Evolutionary conservation across 2,329 filamentous ascomycete genomes (phyloP), one percentile per base, ranked within the genome.

Genomic region (Rasamsonia emersonii): DNA sequence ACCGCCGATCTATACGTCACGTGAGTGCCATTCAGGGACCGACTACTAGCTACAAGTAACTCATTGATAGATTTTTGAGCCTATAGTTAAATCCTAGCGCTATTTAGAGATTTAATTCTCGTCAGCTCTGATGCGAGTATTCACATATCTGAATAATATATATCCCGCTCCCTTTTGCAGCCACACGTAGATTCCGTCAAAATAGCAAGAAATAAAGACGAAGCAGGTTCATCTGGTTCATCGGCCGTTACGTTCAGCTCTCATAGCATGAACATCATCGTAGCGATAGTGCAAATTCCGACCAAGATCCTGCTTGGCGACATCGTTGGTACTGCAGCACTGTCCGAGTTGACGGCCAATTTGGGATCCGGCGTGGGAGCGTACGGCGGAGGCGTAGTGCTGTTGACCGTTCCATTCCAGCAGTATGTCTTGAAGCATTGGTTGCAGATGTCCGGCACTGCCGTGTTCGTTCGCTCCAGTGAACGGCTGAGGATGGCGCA

Each of bases 401-500:
- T 58, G 24, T 70, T 61, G 5, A 62, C 36, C 1, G 74, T 83
- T n/a, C 91, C 91, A 54, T 95, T 75, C 91, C 91, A 98, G 71
- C 91, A 98, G 64, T 95, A 95, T 13, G 66, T 59, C 9, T 66
- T 44, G 58, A 95, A 96, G 64, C 91, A 98, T 30, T 69, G 50
- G 25, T 62, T 67, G 64, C 91, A 98, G 7, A 74, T 75, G 1
- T 71, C 67, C 0, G 89, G 89, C 1, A 88, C 69, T 0, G 62
- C 41, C 0, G 80, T 81, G 11, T 70, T 67, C 0, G 84, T 89
- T 30, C 85, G 73, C 39, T 76, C 68, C 43, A 91, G 73, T 44
- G 79, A 86, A 39, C 89, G 75, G 32, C 73, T 75, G 10, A 96
- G 69, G 23, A 93, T 78, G 4, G 89, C 91, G 59, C 91, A 98